phyloP scores from a whole-genome alignment of 192 early-diverging fungal genomes.

The Coemansia pectinata region DNA sequence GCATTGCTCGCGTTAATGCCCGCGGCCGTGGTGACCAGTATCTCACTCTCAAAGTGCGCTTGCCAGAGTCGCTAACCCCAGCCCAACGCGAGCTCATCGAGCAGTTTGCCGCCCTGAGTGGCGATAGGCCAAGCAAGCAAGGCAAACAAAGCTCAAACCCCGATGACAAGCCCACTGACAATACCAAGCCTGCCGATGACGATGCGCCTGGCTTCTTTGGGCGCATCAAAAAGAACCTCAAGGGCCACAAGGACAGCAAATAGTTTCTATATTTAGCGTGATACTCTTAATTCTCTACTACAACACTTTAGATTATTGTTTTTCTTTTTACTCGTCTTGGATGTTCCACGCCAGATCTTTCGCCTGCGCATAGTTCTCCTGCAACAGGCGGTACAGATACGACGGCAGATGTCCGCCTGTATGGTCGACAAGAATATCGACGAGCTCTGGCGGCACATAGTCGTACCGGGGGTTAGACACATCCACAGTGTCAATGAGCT shows the following conservation, averaged over 20 bases:
- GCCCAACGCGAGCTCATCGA: slow-evolving; percentile 63
- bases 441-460: slow-evolving; percentile 88
- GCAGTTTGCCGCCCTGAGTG: slow-evolving; percentile 53
- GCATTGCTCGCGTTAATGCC: slow-evolving; percentile 64
- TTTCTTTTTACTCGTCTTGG: slow-evolving; percentile 20
- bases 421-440: slow-evolving; percentile 89
- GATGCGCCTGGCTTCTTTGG: slow-evolving; percentile 52
- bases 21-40: slow-evolving; percentile 84
- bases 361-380: slow-evolving; percentile 58
- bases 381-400: slow-evolving; percentile 76
- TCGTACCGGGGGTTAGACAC: slow-evolving; percentile 88
- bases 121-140: neutral
- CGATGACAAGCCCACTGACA: neutral
- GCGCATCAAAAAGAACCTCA: slow-evolving; percentile 57
- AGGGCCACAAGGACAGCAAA: slow-evolving; percentile 46
- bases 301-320: neutral
- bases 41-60: slow-evolving; percentile 77
- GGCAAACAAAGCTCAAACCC: neutral
- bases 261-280: neutral
- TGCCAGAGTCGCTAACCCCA: slow-evolving; percentile 64
- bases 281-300: neutral
- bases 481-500: slow-evolving; percentile 75
- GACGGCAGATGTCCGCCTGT: slow-evolving; percentile 76
- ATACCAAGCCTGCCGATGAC: neutral
- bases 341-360: slow-evolving; percentile 49